Evolutionary conservation across 345 rosid genomes (phyloP).

Genomic region (Kernera saxatilis): DNA sequence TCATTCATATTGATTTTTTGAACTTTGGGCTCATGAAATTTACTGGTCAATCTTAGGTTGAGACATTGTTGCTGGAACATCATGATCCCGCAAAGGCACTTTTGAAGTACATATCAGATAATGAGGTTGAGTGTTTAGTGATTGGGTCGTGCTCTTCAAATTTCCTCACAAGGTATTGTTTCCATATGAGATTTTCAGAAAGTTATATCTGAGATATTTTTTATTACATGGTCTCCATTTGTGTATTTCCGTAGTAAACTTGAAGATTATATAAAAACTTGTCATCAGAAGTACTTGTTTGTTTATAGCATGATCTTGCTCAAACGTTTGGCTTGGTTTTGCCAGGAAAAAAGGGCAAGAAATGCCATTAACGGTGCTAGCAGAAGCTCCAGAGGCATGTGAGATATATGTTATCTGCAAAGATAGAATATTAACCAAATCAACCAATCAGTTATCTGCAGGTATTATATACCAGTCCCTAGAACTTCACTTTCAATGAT

Average conservation of each 20-base stretch:
- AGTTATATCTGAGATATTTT: not conserved
- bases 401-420: conserved; percentile 48
- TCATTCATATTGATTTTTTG: not conserved
- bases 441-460: conserved; percentile 27
- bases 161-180: conserved; percentile 52
- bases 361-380: conserved; percentile 47
- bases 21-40: not conserved
- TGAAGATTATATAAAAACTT: not conserved
- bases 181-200: not conserved
- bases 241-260: not conserved
- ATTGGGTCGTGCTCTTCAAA: conserved; percentile 62
- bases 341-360: conserved; percentile 55
- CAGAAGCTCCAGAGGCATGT: conserved; percentile 46
- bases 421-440: conserved; percentile 41
- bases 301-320: not conserved
- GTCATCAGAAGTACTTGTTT: not conserved
- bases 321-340: not conserved
- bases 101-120: conserved; percentile 39
- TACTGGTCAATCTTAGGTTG: conserved; percentile 42
- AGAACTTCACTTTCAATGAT: not conserved
- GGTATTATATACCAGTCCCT: conserved; percentile 32
- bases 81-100: conserved; percentile 64
- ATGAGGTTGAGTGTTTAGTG: conserved; percentile 51
- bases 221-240: not conserved
- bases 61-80: conserved; percentile 64